These are phyloP conservation scores for Citrus cavaleriei DNA, from an alignment of 345 rosid genomes.

Conservation along the genomic window DNA sequence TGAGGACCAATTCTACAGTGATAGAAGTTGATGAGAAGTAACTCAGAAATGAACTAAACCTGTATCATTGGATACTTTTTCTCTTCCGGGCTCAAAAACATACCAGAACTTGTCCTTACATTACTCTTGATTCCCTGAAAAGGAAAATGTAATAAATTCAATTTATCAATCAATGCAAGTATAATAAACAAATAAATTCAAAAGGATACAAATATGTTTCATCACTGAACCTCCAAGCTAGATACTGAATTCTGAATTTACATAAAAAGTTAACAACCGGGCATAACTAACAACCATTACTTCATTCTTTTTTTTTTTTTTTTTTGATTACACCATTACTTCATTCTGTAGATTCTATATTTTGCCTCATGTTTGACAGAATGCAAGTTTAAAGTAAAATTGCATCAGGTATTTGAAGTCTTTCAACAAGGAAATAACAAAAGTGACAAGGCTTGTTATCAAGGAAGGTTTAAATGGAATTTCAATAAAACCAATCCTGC, in stretches of 20 bases:
- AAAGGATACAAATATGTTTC: not conserved
- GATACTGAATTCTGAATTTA: not conserved
- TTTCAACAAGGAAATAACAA: not conserved
- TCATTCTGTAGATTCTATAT: not conserved
- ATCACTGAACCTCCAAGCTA: not conserved
- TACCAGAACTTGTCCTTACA: conserved; percentile 96
- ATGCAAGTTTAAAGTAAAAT: not conserved
- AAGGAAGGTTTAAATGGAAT: not conserved
- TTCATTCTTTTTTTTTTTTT: too few relatives aligned
- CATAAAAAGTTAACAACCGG: not conserved
- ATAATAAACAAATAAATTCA: not conserved
- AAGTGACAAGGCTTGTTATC: not conserved
- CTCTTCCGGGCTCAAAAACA: conserved; percentile 76
- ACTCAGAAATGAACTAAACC: conserved; percentile 35
- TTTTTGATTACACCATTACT: not conserved
- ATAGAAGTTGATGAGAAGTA: conserved; percentile 9
- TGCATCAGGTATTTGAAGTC: not conserved
- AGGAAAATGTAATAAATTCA: not conserved
- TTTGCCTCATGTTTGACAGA: not conserved
- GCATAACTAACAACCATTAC: not conserved
- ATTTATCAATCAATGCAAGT: not conserved
- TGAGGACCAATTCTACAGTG: not conserved
- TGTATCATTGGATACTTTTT: conserved; percentile 74
- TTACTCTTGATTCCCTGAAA: conserved; percentile 83
- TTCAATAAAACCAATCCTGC: not conserved